Base-by-base conservation (phyloP, 2,329 filamentous ascomycete genomes). In the Byssothecium circinans region DNA sequence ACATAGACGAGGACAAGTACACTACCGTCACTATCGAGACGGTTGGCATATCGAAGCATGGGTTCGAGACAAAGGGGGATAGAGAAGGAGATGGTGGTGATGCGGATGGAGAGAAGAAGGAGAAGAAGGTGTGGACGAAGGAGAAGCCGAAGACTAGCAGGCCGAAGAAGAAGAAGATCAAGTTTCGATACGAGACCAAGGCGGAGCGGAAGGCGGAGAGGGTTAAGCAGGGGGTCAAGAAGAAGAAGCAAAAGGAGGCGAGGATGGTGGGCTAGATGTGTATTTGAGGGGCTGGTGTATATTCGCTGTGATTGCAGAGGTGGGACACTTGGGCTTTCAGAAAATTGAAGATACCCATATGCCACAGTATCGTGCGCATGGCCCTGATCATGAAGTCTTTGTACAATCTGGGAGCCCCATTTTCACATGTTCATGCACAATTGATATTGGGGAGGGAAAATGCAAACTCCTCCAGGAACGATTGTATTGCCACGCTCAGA, bases 11-110 rank as follows among this genome's bases (percentile, higher is more conserved):
- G 69, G 92, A 96, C 70, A 88, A 88, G 67, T 96, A 90, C 69
- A 97, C 94, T 0, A 96, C 90, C 1, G 94, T 99, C 20, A 96
- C 89, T 0, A 85, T 99, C 1, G 92, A 96, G 69, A 87, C 88
- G 10, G 90, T 99, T 58, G 87, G 86, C 53, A 81, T 95, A 14
- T 86, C 87, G 11, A 83, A 83, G 57, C 84, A 91, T 45, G 89
- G 89, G 0, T 74, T 95, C 39, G 78, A 82, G 48, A 85, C 81
- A 17, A 72, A 68, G 11, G 60, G 57, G 14, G 52, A 49, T 2
- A 56, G 54, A n/a, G 61, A 60, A n/a, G 59, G 56, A 18, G 54
- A 58, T 23, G 42, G n/a, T n/a, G n/a, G n/a, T n/a, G n/a, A n/a
- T n/a, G n/a, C n/a, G n/a, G n/a, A 47, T 22, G 55, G 73, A 20